Evolutionary conservation across 305 asterid genomes (phyloP).

Genomic region (Rubia occidens): DNA sequence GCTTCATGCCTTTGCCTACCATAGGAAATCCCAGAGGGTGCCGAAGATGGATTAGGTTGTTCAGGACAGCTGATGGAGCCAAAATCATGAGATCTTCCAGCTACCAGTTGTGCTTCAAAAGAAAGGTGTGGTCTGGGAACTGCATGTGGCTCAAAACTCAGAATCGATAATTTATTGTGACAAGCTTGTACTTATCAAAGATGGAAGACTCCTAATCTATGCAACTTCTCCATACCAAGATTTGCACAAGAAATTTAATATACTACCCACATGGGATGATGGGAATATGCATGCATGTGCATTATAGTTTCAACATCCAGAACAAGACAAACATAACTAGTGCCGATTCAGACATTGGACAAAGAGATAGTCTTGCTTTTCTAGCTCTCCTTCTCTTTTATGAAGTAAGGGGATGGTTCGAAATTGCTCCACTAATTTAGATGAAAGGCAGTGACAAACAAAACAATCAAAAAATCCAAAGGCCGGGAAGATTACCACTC

Average conservation of each 20-base stretch:
- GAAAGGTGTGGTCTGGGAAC: slow-evolving; percentile 95
- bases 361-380: neutral
- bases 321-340: neutral
- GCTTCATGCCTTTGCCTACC: slow-evolving; percentile 94
- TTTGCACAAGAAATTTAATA: neutral
- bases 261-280: neutral
- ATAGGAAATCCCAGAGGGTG: slow-evolving; percentile 39
- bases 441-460: neutral
- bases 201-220: neutral
- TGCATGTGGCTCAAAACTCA: slow-evolving; percentile 28
- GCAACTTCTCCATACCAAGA: neutral
- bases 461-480: slow-evolving; percentile 2
- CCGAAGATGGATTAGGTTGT: slow-evolving; percentile 60
- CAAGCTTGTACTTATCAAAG: neutral
- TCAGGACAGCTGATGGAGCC: slow-evolving; percentile 82
- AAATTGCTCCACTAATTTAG: neutral
- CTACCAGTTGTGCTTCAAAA: slow-evolving; percentile 92
- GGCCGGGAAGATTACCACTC: slow-evolving; percentile 54
- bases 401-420: neutral
- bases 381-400: neutral
- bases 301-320: neutral
- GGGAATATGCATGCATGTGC: neutral
- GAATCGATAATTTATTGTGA: neutral
- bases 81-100: slow-evolving; percentile 88
- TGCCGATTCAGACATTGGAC: neutral